Evolutionary conservation across 2,329 filamentous ascomycete species (phyloP), one percentile per base, ranked within the genome.

Genomic region (Neopestalotiopsis sp.): DNA sequence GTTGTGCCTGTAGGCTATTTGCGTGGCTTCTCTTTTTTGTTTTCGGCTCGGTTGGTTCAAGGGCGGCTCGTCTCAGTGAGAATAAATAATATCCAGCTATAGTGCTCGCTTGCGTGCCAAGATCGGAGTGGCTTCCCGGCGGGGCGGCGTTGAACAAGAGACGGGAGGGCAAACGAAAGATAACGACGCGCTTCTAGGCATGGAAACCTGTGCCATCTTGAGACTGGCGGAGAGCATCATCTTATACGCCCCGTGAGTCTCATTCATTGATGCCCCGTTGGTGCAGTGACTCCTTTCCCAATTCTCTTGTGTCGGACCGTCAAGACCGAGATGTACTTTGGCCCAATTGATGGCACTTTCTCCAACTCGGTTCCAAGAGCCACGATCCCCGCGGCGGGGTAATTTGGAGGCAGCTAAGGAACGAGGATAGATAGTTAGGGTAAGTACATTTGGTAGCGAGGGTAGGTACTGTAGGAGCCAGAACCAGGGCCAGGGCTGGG

Each of bases 271-370:
- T 65, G 69, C 65, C 67, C 64, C 53, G 49, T 13, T 28, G 24
- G 58, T 69, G 61, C 40, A 42, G 66, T 28, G 68, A 67, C 70
- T 71, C 71, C 69, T 74, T 76, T 76, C 78, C 80, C 77, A 76
- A 79, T 80, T 81, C 78, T 82, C 78, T 81, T 80, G 79, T 74
- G 74, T 83, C 85, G 85, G 85, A 86, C 83, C 85, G 85, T 86
- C 79, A 78, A 80, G 81, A 83, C 85, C 85, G 85, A 84, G 78
- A 79, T 57, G 61, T 61, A 62, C 42, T 57, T 67, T 62, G 59
- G 56, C 64, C 59, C 53, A 40, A 38, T 42, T 42, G 59, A 67
- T 67, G 68, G 72, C 70, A 75, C 65, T 40, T 69, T 62, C 66
- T 62, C 66, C 66, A 62, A 67, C 28, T 28, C 63, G 34, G 49